Conservation (phyloP, 495 filamentous ascomycete species). For the Amphirosellinia nigrospora region DNA sequence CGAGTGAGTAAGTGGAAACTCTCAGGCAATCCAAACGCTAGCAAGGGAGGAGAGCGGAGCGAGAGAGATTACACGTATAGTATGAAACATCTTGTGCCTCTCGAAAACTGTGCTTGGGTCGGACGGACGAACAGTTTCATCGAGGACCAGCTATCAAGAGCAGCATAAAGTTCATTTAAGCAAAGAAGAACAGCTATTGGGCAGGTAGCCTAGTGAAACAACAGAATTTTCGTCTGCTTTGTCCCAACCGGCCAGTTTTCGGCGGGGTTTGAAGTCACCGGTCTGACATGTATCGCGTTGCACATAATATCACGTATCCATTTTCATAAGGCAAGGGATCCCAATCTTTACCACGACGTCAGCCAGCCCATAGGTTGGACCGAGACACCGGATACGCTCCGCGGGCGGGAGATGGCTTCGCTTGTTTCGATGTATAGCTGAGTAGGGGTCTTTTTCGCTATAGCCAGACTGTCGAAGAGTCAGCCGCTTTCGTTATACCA, state of each 20-base stretch:
- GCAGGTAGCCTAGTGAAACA: slow-evolving; percentile 1
- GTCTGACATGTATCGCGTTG: slow-evolving; percentile 9
- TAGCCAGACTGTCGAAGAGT: background rate
- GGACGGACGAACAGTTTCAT: background rate
- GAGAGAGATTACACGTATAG: background rate
- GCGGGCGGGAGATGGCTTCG: slow-evolving; percentile 14
- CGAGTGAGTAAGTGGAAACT: background rate
- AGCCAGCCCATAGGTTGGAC: background rate
- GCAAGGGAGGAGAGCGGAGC: background rate
- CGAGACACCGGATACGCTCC: slow-evolving; percentile 17
- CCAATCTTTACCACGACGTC: background rate
- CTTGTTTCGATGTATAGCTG: background rate
- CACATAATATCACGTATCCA: background rate
- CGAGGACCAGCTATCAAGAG: background rate
- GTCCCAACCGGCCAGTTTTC: background rate
- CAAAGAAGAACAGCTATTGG: background rate
- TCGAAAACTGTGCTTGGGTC: background rate
- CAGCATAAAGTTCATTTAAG: background rate
- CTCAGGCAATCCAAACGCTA: background rate
- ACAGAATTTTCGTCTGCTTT: background rate
- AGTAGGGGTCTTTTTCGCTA: background rate
- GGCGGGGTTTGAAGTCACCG: background rate
- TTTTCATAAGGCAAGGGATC: slow-evolving; percentile 9
- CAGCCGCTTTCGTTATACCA: background rate
- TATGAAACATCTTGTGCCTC: background rate